Evolutionary conservation across 257 asterid species (phyloP).

Genomic region (Galeopsis tetrahit): DNA sequence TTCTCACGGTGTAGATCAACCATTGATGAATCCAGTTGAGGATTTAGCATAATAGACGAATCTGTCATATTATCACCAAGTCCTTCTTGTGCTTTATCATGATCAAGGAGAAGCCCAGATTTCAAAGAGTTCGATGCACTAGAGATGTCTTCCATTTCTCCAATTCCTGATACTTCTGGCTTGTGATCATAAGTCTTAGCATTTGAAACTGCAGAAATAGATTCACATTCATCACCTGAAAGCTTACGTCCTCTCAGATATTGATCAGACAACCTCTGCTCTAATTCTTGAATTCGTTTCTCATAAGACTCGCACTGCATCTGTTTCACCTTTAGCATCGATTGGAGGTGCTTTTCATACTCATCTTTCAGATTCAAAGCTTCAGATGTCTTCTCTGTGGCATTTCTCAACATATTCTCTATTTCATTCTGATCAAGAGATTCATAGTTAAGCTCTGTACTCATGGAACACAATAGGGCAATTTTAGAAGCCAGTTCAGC

Average conservation of each 20-base stretch:
- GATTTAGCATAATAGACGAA: conserved; percentile 65
- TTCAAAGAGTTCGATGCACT: conserved; percentile 60
- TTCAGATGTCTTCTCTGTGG: conserved; percentile 79
- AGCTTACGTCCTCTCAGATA: conserved; percentile 50
- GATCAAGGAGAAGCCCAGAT: conserved; percentile 53
- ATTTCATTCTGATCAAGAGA: conserved; percentile 65
- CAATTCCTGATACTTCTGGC: conserved; percentile 65
- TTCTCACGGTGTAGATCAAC: conserved; percentile 69
- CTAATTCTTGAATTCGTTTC: conserved; percentile 90
- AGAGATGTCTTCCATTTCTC: conserved; percentile 69
- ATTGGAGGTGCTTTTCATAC: conserved; percentile 75
- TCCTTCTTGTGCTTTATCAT: conserved; percentile 62
- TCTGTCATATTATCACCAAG: conserved; percentile 82
- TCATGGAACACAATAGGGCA: conserved; percentile 74
- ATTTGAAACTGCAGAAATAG: conserved; percentile 46
- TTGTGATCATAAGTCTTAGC: conserved; percentile 61
- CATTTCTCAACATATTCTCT: conserved; percentile 65
- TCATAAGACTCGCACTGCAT: conserved; percentile 87
- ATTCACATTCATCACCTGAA: conserved; percentile 50
- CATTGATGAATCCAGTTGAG: conserved; percentile 90
- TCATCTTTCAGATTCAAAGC: conserved; percentile 82
- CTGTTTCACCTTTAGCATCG: conserved; percentile 75
- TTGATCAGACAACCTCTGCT: conserved; percentile 84
- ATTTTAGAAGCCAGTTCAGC: conserved; percentile 98
- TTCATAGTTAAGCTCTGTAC: conserved; percentile 66